A percentile compares a stretch with the other conserved stretches of the same genome.
Conservation (phyloP, 2,329 filamentous ascomycete species). For the Gaeumannomyces tritici region DNA sequence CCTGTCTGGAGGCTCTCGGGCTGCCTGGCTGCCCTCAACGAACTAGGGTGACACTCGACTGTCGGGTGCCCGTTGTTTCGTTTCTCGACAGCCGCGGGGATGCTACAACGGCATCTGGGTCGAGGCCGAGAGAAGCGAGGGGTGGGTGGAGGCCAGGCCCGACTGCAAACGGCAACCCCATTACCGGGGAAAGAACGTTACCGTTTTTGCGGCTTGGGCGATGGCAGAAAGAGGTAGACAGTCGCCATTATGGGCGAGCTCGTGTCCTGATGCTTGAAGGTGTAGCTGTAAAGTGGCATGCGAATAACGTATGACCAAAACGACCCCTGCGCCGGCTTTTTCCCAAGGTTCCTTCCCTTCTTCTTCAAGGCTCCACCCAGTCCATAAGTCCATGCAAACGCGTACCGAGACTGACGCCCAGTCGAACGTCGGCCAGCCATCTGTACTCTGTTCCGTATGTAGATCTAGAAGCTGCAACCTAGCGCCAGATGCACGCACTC, state of each 20-base stretch:
- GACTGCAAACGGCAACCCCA: background rate
- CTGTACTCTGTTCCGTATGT: background rate
- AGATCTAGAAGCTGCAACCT: background rate
- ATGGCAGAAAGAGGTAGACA: background rate
- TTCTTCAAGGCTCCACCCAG: background rate
- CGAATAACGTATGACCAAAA: too few species aligned
- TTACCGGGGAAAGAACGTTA: background rate
- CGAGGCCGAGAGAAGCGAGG: background rate
- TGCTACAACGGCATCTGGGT: background rate
- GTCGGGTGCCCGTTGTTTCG: background rate
- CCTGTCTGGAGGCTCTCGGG: background rate
- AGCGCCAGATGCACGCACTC: background rate
- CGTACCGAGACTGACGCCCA: background rate
- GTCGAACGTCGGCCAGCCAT: background rate
- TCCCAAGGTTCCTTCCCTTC: too few species aligned
- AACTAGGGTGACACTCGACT: background rate
- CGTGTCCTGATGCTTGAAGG: too few species aligned
- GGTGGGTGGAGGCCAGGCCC: background rate
- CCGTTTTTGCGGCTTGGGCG: background rate
- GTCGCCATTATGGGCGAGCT: too few species aligned
- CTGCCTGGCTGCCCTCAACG: background rate
- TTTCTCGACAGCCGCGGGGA: too few species aligned
- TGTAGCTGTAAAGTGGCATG: too few species aligned
- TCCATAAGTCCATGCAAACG: background rate
- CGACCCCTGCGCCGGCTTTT: too few species aligned